Evolutionary conservation across 257 asterid species (phyloP), one percentile per base, ranked within the genome.

Genomic region (Avicennia marina): DNA sequence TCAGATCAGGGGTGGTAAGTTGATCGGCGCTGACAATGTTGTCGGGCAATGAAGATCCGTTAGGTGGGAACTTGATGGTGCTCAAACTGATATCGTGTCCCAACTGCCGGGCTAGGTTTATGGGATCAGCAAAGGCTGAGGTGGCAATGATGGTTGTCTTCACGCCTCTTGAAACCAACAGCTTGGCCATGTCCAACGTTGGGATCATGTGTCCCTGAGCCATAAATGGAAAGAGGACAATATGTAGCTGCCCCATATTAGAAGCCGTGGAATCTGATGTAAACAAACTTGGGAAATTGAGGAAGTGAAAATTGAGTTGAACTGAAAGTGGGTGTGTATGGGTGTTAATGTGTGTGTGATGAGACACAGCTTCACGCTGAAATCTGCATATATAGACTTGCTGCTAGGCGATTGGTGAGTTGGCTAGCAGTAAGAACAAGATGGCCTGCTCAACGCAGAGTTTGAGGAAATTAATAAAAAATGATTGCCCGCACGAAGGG

Each of bases 171-270:
- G 90, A 82, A 20, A 61, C 10, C 34, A 82, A 66, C 2, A 82
- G 73, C 33, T 75, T 82, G 49, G 90, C 94, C 88, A 79, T 79
- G 63, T 85, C 88, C 0, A 82, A 18, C 6, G 26, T 64, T 10
- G 93, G 93, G 12, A 75, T 78, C 78, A 80, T 68, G 75, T 84
- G 87, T 29, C 86, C 89, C 12, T 81, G 79, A 20, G 84, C 87
- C 80, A 81, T 46, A 7, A 66, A 1, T 0, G 89, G 89, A 9
- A 78, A 43, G 15, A 84, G 59, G 27, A 53, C 54, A 18, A 81
- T 39, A 34, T 72, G 81, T 7, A 71, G 50, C 50, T 52, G 62
- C 27, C 65, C 51, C 85, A 36, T 36, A 4, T 36, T 12, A 5
- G 33, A 29, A 29, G 3, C 33, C 7, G 33, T 3, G 41, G 41